These are phyloP conservation scores for Kodamaea jinghongensis DNA, from an alignment of 805 yeast species.

Conservation along the genomic window DNA sequence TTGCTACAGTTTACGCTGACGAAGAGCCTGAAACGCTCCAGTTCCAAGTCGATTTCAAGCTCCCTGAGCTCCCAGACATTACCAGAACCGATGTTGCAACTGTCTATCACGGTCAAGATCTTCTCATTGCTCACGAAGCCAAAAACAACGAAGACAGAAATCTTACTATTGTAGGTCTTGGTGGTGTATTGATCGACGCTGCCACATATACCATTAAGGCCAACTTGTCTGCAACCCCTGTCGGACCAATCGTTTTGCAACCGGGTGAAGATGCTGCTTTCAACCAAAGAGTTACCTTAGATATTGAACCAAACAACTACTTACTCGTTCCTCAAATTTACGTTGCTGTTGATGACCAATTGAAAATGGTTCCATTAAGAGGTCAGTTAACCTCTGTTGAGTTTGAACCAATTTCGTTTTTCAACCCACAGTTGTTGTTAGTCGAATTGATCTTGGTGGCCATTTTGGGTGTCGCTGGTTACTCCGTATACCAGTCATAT, in stretches of 20 bases:
- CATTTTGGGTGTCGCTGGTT: slow-evolving; percentile 47
- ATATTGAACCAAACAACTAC: slow-evolving; percentile 56
- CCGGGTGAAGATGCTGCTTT: slow-evolving; percentile 50
- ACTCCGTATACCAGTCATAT: slow-evolving; percentile 42
- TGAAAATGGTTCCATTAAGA: slow-evolving; percentile 55
- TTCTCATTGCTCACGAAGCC: slow-evolving; percentile 51
- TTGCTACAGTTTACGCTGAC: slow-evolving; percentile 12
- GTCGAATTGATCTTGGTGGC: slow-evolving; percentile 46
- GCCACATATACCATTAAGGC: slow-evolving; percentile 48
- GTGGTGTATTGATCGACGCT: slow-evolving; percentile 62
- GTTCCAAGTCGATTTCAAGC: slow-evolving; percentile 47
- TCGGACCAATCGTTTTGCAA: slow-evolving; percentile 57
- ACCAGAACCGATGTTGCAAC: slow-evolving; percentile 40
- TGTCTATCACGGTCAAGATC: slow-evolving; percentile 49
- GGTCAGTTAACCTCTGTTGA: slow-evolving; percentile 55
- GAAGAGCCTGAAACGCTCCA: slow-evolving; percentile 26
- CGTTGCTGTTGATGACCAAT: slow-evolving; percentile 46
- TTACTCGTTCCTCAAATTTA: slow-evolving; percentile 59
- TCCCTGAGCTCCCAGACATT: slow-evolving; percentile 45
- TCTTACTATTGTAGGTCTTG: slow-evolving; percentile 60
- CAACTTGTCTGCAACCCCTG: slow-evolving; percentile 61
- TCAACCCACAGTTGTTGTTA: slow-evolving; percentile 69
- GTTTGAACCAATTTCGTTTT: slow-evolving; percentile 66
- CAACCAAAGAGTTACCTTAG: slow-evolving; percentile 58
- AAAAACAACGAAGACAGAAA: slow-evolving; percentile 51